Conservation (phyloP, 2,329 filamentous ascomycete genomes). For the Aspergillus versicolor region DNA sequence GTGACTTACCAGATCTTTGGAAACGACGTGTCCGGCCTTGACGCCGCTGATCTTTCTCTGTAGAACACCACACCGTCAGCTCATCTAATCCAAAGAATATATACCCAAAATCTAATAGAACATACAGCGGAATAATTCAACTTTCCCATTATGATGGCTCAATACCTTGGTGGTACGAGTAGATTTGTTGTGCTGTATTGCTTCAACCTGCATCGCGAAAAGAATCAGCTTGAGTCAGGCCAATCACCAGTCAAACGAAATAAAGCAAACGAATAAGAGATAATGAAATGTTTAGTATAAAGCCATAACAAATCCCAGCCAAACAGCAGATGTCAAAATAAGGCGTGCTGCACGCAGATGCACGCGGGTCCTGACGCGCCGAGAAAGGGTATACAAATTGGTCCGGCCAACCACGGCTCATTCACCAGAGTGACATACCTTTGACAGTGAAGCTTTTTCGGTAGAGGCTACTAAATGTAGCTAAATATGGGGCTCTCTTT, state of each 20-base stretch:
- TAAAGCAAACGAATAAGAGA: background rate
- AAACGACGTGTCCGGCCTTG: constrained; percentile 47
- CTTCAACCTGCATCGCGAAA: background rate
- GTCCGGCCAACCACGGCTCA: constrained; percentile 1
- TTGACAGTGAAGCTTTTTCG: background rate
- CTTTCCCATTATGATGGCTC: constrained; percentile 33
- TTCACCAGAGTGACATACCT: background rate
- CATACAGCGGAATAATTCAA: constrained; percentile 43
- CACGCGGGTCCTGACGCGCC: background rate
- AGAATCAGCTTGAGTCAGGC: background rate
- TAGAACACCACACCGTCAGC: constrained; percentile 14
- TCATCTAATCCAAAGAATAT: background rate
- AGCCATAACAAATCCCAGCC: background rate
- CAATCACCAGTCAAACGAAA: background rate
- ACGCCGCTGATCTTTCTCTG: constrained; percentile 48
- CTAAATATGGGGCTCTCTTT: background rate
- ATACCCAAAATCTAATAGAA: background rate
- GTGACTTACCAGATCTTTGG: constrained; percentile 41
- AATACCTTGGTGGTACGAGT: background rate
- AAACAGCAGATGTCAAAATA: background rate
- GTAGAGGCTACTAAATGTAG: too few species aligned
- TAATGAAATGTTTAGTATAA: background rate
- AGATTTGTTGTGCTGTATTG: background rate
- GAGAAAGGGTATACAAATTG: constrained; percentile 1
- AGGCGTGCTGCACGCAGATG: background rate